A percentile compares a stretch with the other conserved stretches of the same genome.
Conservation (phyloP, 129 eudicot species). For the Lonicera japonica region DNA sequence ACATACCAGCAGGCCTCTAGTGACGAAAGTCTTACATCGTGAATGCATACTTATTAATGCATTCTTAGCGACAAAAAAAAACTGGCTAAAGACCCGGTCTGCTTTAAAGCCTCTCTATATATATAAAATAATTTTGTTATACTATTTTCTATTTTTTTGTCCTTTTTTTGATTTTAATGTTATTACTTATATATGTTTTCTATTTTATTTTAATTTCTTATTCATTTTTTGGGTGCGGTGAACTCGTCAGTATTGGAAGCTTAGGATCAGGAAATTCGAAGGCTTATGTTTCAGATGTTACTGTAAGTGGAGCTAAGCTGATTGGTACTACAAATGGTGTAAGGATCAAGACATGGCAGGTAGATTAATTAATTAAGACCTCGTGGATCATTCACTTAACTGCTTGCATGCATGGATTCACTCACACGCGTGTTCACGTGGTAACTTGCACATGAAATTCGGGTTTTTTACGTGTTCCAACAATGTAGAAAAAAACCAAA, state of each 20-base stretch:
- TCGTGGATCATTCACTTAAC: too few relatives aligned
- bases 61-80: too few relatives aligned
- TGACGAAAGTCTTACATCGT: too few relatives aligned
- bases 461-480: too few relatives aligned
- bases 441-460: background rate
- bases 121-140: background rate
- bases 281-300: slow-evolving; percentile 71
- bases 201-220: background rate
- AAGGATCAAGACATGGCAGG: slow-evolving; percentile 92
- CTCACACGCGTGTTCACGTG: background rate
- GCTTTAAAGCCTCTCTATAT: too few relatives aligned
- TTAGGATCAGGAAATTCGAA: slow-evolving; percentile 60
- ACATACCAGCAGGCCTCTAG: too few relatives aligned
- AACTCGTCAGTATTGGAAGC: slow-evolving; percentile 67
- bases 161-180: too few relatives aligned
- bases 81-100: too few relatives aligned
- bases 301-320: slow-evolving; percentile 55
- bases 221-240: background rate
- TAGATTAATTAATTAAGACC: slow-evolving; percentile 1
- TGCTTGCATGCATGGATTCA: background rate
- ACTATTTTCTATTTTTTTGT: background rate
- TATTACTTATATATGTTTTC: too few relatives aligned
- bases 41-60: too few relatives aligned
- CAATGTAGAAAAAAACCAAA: too few relatives aligned
- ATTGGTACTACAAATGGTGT: slow-evolving; percentile 75